phyloP scores from a whole-genome alignment of 140 eudicot species.

The Ambrosia hybrid region DNA sequence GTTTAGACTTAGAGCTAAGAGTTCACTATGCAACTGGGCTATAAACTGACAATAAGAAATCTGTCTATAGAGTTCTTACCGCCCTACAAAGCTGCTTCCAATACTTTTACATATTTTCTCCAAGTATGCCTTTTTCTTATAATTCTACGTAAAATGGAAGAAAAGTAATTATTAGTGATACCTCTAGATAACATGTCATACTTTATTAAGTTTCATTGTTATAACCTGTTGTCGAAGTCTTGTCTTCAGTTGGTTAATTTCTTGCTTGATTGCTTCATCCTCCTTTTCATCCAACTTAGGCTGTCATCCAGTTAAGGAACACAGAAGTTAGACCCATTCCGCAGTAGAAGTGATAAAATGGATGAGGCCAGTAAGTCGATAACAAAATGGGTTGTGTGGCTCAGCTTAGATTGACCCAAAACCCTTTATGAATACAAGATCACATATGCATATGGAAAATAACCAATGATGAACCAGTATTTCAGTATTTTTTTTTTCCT shows the following conservation, averaged over 20 bases:
- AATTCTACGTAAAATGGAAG: constrained; percentile 37
- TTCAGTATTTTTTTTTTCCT: too few relatives aligned
- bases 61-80: constrained; percentile 40
- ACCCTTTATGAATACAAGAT: too few relatives aligned
- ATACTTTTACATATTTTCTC: constrained; percentile 54
- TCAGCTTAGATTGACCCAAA: too few relatives aligned
- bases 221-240: constrained; percentile 66
- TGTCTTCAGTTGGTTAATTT: constrained; percentile 59
- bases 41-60: constrained; percentile 13
- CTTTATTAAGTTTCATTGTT: background rate
- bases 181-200: background rate
- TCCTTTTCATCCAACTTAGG: constrained; percentile 85
- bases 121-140: constrained; percentile 63
- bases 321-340: background rate
- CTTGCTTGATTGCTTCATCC: constrained; percentile 64
- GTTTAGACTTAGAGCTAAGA: background rate
- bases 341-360: too few relatives aligned
- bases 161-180: constrained; percentile 9
- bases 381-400: too few relatives aligned
- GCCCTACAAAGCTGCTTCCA: constrained; percentile 34
- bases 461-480: too few relatives aligned
- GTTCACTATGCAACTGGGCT: too few relatives aligned
- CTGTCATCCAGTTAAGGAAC: constrained; percentile 23
- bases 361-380: too few relatives aligned
- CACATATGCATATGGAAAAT: too few relatives aligned